Evolutionary conservation across 2,329 filamentous ascomycete species (phyloP).

Genomic region (Cryphonectria naterciae): DNA sequence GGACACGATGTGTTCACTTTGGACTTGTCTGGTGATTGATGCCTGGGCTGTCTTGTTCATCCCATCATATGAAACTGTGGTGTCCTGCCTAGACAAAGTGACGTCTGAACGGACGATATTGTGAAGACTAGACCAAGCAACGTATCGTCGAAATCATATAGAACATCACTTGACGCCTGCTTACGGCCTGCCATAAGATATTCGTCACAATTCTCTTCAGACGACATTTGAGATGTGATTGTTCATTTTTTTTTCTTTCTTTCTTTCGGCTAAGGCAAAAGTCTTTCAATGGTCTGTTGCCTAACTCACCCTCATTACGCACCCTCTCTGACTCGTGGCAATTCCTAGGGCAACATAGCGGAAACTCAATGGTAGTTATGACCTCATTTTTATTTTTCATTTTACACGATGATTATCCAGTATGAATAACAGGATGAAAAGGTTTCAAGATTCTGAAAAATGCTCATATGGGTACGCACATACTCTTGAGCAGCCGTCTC

Average conservation of each 20-base stretch:
- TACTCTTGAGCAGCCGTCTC: background rate
- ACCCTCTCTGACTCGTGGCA: background rate
- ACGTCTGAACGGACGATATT: background rate
- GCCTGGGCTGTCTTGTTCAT: background rate
- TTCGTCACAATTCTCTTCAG: background rate
- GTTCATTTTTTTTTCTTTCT: background rate
- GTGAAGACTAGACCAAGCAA: background rate
- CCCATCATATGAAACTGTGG: background rate
- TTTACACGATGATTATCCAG: background rate
- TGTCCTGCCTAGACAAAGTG: background rate
- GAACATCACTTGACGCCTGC: background rate
- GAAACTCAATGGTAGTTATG: background rate
- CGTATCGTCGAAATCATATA: background rate
- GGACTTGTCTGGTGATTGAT: background rate
- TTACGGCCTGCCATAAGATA: background rate
- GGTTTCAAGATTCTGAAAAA: background rate
- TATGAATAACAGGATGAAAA: background rate
- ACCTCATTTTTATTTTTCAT: background rate
- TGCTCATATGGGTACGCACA: background rate
- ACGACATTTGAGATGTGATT: background rate
- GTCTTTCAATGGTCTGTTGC: background rate
- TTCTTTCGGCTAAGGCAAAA: background rate
- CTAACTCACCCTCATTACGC: background rate
- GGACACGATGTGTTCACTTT: background rate
- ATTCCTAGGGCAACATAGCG: background rate